These are phyloP conservation scores for Aspergillus awamori DNA, from an alignment of 2,329 filamentous ascomycete genomes.

Conservation along the genomic window DNA sequence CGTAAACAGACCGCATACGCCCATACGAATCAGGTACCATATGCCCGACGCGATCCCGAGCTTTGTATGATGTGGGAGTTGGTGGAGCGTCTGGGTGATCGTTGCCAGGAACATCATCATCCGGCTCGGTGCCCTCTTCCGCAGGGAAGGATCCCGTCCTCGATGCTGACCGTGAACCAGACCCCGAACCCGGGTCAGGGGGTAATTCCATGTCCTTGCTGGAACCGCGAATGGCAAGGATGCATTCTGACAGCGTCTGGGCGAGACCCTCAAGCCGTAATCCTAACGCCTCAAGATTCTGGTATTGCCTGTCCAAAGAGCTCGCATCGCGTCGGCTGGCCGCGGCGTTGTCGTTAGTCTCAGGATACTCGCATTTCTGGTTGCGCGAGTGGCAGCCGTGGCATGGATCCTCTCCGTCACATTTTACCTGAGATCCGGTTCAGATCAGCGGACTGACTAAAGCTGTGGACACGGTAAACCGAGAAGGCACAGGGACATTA, in stretches of 20 bases:
- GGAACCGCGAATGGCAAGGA: background rate
- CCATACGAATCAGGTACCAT: background rate
- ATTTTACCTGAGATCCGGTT: background rate
- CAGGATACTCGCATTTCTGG: background rate
- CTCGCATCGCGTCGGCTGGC: background rate
- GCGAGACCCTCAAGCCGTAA: background rate
- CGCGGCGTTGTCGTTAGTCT: conserved; percentile 2
- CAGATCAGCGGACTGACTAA: background rate
- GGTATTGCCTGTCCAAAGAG: background rate
- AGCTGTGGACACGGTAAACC: no score
- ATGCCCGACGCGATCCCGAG: background rate
- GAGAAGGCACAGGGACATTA: background rate
- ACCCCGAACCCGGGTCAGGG: no score
- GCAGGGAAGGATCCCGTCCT: no score
- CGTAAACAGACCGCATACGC: background rate
- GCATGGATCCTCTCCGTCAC: background rate
- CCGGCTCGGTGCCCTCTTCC: no score
- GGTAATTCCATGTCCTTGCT: background rate
- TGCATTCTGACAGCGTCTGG: background rate
- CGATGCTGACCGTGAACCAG: no score
- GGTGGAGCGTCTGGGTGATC: background rate
- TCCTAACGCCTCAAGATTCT: background rate
- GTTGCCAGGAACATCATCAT: no score
- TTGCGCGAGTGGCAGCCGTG: conserved; percentile 5
- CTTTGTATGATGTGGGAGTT: background rate